Evolutionary conservation across 2,329 filamentous ascomycete species (phyloP), one percentile per base, ranked within the genome.

Genomic region (Fonsecaea pedrosoi): DNA sequence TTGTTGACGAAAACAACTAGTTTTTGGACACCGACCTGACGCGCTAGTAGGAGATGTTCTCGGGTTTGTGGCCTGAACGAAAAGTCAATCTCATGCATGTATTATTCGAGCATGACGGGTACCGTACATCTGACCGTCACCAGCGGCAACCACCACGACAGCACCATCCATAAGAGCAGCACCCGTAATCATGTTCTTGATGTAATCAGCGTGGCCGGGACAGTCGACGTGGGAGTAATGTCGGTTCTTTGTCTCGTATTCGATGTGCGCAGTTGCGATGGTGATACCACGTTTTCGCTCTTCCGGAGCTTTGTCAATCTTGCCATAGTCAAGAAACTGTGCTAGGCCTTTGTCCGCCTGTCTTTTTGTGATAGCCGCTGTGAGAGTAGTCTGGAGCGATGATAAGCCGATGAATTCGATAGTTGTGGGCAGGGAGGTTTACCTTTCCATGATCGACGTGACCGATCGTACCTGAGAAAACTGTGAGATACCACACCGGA

Each of bases 131-230:
- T 99, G 96, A 79, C 95, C 95, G 79, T 99, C 95, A 42, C 93
- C 97, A 74, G 95, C 95, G 75, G 96, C 96, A 75, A 99, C 96
- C 73, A 99, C 95, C 77, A 99, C 97, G 79, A 99, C 94, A 77
- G 95, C 94, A 77, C 95, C 95, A 77, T 99, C 95, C 95, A 99
- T 99, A 86, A 93, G 96, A 77, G 96, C 94, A 71, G 95, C 94
- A 89, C 95, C 95, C 74, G 95, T 99, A 82, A 99, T 99, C 95
- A 99, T 99, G 90, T 99, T 99, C 89, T 99, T 99, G 86, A 99
- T 98, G 87, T 99, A 99, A 92, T 99, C 95, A 83, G 95, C 95
- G 90, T 99, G 95, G 83, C 95, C 95, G 67, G 95, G 95, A 83
- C 95, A 99, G 88, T 99, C 95, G 85, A 99, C 95, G 88, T 99